A percentile compares a stretch with the other conserved stretches of the same genome.
These are phyloP conservation scores for Microcyclosporella mali DNA, from an alignment of 2,329 filamentous ascomycete species.

Conservation along the genomic window DNA sequence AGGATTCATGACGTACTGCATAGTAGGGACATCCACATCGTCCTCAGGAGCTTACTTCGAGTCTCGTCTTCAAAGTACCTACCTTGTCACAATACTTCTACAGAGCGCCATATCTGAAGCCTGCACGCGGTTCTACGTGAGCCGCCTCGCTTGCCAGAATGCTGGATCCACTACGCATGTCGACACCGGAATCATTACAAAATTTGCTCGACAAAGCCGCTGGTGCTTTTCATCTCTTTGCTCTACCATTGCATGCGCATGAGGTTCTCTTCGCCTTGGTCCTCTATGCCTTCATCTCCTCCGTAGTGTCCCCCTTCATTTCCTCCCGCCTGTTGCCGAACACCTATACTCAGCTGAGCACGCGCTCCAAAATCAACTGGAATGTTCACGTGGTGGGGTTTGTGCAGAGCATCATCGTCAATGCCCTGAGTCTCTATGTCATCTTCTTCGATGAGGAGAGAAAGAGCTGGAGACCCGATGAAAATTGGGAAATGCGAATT, in stretches of 20 bases:
- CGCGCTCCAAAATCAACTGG: constrained; percentile 68
- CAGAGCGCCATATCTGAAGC: too few relatives aligned
- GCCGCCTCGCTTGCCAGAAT: too few relatives aligned
- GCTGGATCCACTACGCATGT: too few relatives aligned
- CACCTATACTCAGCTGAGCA: constrained; percentile 57
- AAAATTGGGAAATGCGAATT: constrained; percentile 58
- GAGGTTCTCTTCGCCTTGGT: constrained; percentile 62
- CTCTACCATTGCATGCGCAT: constrained; percentile 70
- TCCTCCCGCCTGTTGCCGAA: constrained; percentile 57
- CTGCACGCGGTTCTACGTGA: too few relatives aligned
- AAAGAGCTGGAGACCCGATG: constrained; percentile 37
- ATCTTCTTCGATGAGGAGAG: constrained; percentile 65
- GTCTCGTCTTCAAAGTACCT: too few relatives aligned
- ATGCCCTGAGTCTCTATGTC: constrained; percentile 65
- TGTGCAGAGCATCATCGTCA: constrained; percentile 68
- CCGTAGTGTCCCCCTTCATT: constrained; percentile 60
- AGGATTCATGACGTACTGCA: too few relatives aligned
- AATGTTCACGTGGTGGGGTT: constrained; percentile 81
- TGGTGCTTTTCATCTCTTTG: too few relatives aligned
- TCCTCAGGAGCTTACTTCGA: too few relatives aligned
- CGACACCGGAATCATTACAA: too few relatives aligned
- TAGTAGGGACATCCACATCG: too few relatives aligned
- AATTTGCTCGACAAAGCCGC: too few relatives aligned
- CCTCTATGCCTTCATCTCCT: constrained; percentile 64
- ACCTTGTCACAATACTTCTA: too few relatives aligned